Conservation (phyloP, 2,329 filamentous ascomycete genomes). For the Aotearoamyces nothofagi region DNA sequence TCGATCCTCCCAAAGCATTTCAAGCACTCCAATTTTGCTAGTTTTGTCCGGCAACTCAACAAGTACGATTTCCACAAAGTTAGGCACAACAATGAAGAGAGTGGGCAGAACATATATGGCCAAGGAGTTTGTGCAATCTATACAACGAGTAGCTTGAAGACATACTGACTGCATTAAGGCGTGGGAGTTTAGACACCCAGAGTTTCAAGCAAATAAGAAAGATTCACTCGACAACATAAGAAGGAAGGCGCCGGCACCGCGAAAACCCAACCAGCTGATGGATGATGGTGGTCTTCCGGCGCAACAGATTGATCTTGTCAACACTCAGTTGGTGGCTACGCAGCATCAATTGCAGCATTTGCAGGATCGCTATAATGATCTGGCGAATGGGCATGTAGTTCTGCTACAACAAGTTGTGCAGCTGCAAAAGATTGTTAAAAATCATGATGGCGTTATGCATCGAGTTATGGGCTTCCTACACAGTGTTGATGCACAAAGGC, state of each 20-base stretch:
- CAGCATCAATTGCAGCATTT: conserved; percentile 84
- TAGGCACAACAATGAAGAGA: conserved; percentile 77
- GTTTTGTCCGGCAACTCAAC: conserved; percentile 89
- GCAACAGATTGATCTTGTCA: conserved; percentile 80
- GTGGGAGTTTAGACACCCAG: conserved; percentile 96
- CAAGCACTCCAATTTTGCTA: conserved; percentile 97
- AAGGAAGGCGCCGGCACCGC: conserved; percentile 81
- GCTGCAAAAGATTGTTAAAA: conserved; percentile 47
- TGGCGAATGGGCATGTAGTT: conserved; percentile 46
- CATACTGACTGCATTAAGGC: conserved; percentile 36
- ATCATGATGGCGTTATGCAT: conserved; percentile 57
- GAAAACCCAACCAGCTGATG: conserved; percentile 48
- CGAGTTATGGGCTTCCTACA: conserved; percentile 56
- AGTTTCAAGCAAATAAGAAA: conserved; percentile 91
- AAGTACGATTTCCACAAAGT: conserved; percentile 99
- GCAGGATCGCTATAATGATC: conserved; percentile 70
- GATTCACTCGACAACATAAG: conserved; percentile 94
- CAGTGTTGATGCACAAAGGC: conserved; percentile 45
- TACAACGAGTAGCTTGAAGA: neutral
- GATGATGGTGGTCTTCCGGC: conserved; percentile 66
- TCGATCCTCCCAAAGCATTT: conserved; percentile 95
- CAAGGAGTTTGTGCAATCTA: conserved; percentile 42
- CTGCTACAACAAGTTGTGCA: conserved; percentile 46
- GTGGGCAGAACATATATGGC: conserved; percentile 66
- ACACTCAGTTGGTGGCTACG: conserved; percentile 75